Base-by-base conservation (phyloP, 2,329 filamentous ascomycete species). In the Colletotrichum lindemuthianum region DNA sequence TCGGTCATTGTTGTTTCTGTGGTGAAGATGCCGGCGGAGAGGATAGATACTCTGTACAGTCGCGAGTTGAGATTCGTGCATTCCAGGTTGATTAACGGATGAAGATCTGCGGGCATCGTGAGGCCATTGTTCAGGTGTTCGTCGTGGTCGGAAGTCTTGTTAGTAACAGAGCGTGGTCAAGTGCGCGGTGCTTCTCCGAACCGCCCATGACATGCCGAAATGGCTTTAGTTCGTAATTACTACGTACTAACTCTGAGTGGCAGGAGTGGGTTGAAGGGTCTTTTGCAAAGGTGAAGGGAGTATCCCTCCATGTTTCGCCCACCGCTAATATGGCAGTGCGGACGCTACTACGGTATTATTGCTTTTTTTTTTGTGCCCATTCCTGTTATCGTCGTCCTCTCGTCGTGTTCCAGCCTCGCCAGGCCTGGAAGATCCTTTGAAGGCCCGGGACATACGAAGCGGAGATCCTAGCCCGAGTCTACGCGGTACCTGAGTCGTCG, bases 311-410 rank as follows among this genome's bases (percentile, higher is more conserved):
- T 24, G 13, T 41, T 12, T 49, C 50, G 50, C n/a, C 57, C 61
- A 49, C 61, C 57, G 57, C 57, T 55, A 55, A 65, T 60, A 60
- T 60, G 58, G 39, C 49, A 45, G 57, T 37, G 45, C 36, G 40
- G 55, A 40, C 48, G 49, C 16, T 59, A 54, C 45, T 50, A 48
- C 47, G 40, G 24, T 33, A 50, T 55, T 44, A 15, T 65, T 60
- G 50, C 50, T 60, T 60, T 60, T 60, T 60, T 60, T 59, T 48
- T 13, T 7, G 4, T 10, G 13, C 11, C 24, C 32, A 24, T 15
- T 32, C 9, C 24, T 24, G 24, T 51, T n/a, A 8, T 48, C 16
- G 43, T 48, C 53, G 36, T 32, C 16, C 13, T 39, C 43, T 39
- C 43, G 16, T 24, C 40, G 8, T 52, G n/a, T 36, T 16, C n/a